Conservation (phyloP, 1,284 basidiomycete genomes). For the Leucoagaricus sp. region DNA sequence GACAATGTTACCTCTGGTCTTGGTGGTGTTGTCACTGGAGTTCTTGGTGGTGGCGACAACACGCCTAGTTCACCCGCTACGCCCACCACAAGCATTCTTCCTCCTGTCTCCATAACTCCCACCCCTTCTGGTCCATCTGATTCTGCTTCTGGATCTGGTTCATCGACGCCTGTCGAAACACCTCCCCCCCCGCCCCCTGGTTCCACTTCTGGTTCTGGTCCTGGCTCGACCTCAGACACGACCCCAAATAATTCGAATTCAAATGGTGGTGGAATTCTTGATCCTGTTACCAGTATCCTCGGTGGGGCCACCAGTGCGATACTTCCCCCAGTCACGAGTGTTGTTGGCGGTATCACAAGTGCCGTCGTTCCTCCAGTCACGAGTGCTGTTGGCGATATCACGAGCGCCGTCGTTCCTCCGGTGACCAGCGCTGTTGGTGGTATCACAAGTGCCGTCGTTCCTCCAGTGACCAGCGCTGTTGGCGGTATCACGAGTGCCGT, state of each 20-base stretch:
- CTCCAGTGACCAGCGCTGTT: neutral
- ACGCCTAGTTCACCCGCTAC: neutral
- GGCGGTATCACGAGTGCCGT: neutral
- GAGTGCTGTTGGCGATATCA: neutral
- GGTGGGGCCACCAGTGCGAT: constrained; percentile 6
- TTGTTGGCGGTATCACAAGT: constrained; percentile 8
- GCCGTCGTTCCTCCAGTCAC: neutral
- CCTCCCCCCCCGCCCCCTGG: neutral
- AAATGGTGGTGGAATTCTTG: constrained; percentile 20
- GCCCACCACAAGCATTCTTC: constrained; percentile 17
- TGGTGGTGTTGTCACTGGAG: neutral
- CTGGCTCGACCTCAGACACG: neutral
- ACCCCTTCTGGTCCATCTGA: neutral
- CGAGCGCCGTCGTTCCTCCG: neutral
- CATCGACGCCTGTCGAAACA: neutral
- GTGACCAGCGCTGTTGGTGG: constrained; percentile 7
- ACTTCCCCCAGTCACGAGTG: constrained; percentile 18
- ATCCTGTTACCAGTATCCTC: constrained; percentile 15
- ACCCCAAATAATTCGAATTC: constrained; percentile 16
- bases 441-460: constrained; percentile 4
- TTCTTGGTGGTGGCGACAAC: constrained; percentile 5
- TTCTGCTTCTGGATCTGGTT: neutral
- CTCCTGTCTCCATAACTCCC: constrained; percentile 7
- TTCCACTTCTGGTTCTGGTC: neutral
- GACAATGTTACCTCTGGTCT: constrained; percentile 6